Base-by-base conservation (phyloP, 2,329 filamentous ascomycete species). In the Remersonia thermophila region DNA sequence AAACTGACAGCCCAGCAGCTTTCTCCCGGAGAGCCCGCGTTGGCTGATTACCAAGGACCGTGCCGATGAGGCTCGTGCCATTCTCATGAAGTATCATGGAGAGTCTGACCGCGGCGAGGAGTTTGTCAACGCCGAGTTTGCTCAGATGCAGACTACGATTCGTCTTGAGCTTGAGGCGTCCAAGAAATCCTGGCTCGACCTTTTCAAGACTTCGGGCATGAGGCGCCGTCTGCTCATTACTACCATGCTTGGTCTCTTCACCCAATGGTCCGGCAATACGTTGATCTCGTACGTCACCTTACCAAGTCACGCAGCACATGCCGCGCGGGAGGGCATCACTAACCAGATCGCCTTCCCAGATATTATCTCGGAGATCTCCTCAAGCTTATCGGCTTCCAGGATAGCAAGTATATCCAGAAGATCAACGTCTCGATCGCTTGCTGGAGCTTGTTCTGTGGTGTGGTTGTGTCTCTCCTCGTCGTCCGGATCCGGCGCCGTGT, bases 21-120 rank as follows among this genome's bases (percentile, higher is more conserved):
- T 49, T 20, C 41, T 51, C 11, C 73, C 74, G 0, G 76, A 80
- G 43, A 73, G 66, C 1, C 75, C 75, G 1, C 63, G 75, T 27
- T 78, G 66, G 65, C 52, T 76, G 18, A 60, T 76, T 30, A 62
- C 64, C 26, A 61, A 69, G 41, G 69, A 70, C 23, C 59, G 61
- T 15, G 40, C 52, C 1, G 62, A 70, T 4, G 59, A 73, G 46
- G 72, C 72, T 0, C 62, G 57, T 12, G 54, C 55, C 0, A 65
- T 73, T 17, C 49, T 77, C 0, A 56, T 63, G 45, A 68, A 68
- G 37, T 69, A 68, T 28, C 67, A 73, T 36, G 66, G 63, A 16
- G 66, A 69, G 39, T 57, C 60, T 20, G 57, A 69, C 31, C 44
- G 52, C 23, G 52, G 61, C 2, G 61, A 58, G 1, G 58, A 61